These are phyloP conservation scores for Pythium chondricola DNA, from an alignment of 352 stramenopile species.

Conservation along the genomic window DNA sequence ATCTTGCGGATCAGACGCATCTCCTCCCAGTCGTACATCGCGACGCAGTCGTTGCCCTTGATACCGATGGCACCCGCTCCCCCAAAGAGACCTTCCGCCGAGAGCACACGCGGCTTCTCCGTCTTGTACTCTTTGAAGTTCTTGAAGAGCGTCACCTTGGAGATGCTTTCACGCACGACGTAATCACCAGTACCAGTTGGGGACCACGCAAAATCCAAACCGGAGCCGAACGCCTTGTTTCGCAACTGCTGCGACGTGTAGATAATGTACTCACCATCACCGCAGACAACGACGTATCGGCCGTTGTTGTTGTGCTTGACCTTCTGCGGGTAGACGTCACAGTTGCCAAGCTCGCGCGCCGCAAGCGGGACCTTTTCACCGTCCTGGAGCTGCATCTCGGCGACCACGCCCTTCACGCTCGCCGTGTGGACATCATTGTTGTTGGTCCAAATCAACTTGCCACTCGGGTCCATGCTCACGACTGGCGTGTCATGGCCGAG, in stretches of 20 bases:
- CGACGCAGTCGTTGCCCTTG: constrained; percentile 93
- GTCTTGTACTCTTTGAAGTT: constrained; percentile 98
- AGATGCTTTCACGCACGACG: constrained; percentile 95
- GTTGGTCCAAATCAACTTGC: constrained; percentile 97
- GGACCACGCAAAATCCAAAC: constrained; percentile 98
- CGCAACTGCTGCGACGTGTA: constrained; percentile 96
- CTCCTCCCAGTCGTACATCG: constrained; percentile 99
- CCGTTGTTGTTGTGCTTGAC: constrained; percentile 99
- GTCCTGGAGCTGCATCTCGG: constrained; percentile 71
- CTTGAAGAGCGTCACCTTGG: constrained; percentile 96
- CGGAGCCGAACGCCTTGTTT: constrained; percentile 96
- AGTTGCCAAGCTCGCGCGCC: constrained; percentile 93
- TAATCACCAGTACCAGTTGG: constrained; percentile 97
- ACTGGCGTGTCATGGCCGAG: constrained; percentile 97
- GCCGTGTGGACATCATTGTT: constrained; percentile 98
- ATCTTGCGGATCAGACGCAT: constrained; percentile 97
- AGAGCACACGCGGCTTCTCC: constrained; percentile 91
- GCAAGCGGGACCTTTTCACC: constrained; percentile 85
- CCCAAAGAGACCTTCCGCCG: constrained; percentile 95
- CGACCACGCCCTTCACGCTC: constrained; percentile 85
- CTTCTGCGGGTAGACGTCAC: constrained; percentile 97
- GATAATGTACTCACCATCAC: constrained; percentile 99
- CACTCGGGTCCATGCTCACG: constrained; percentile 96
- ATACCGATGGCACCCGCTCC: constrained; percentile 93
- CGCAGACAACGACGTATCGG: constrained; percentile 97